Evolutionary conservation across 2,329 filamentous ascomycete genomes (phyloP), one percentile per base, ranked within the genome.

Genomic region (Stachybotrys echinatus): DNA sequence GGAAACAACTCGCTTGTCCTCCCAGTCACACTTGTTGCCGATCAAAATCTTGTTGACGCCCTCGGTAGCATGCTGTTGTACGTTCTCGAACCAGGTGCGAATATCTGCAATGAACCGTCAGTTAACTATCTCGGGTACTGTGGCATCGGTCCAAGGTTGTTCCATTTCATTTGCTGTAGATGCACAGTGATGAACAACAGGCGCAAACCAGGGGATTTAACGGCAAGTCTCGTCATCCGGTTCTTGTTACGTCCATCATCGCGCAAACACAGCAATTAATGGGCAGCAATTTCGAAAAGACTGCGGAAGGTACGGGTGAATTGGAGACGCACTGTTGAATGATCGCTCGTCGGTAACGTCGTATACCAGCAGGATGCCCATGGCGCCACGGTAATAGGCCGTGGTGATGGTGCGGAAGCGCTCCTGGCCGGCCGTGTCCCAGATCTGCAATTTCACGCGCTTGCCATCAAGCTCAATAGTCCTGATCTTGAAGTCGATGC

Each of bases 11-110:
- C 94, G 87, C 81, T 97, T 97, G 75, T 99, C 94, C 73, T 97
- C 94, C 94, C 94, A 97, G 74, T 99, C 94, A 75, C 94, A 99
- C 76, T 99, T 99, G 82, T 99, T 99, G 69, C 94, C 94, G 60
- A 99, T 96, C 58, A 99, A 83, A 67, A 99, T 97, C 80, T 97
- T 99, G 84, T 97, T 96, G 67, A 99, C 94, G 64, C 94, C 94
- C 75, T 97, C 94, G 63, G 90, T 96, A 52, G 94, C 94, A 74
- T 99, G 92, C 72, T 96, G 92, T 71, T 96, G 92, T 61, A 96
- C 92, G 74, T 99, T 97, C 67, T 92, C 92, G 76, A 99, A 99
- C 94, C 94, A 99, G 59, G 94, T 97, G 65, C 92, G 88, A 71
- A 99, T 99, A 74, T 99, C 94, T 97, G 66, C 51, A 43, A 34